Conservation (phyloP, 345 rosid genomes). For the Reutealis trisperma region DNA sequence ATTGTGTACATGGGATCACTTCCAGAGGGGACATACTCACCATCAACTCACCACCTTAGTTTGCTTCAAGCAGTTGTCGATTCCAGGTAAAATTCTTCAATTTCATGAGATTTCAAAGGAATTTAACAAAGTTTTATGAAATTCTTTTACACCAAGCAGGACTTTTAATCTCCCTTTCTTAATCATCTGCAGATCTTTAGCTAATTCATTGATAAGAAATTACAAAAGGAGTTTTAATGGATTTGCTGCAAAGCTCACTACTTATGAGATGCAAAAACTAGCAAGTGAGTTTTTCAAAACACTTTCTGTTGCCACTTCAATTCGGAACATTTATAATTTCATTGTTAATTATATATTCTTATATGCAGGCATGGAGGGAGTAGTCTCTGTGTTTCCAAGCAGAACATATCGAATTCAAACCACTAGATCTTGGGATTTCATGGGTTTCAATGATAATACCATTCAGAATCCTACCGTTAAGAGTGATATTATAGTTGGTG, state of each 20-base stretch:
- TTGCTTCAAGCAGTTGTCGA: background rate
- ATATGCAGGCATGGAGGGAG: slow-evolving; percentile 33
- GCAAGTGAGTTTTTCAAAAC: slow-evolving; percentile 30
- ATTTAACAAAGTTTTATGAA: too few relatives aligned
- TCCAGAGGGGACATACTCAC: background rate
- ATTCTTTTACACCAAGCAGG: too few relatives aligned
- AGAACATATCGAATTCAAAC: slow-evolving; percentile 38
- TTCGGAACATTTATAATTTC: too few relatives aligned
- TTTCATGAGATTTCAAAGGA: too few relatives aligned
- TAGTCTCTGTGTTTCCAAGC: slow-evolving; percentile 52
- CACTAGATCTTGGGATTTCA: slow-evolving; percentile 60
- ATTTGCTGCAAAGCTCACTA: slow-evolving; percentile 48
- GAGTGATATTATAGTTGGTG: slow-evolving; percentile 40
- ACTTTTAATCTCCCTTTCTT: too few relatives aligned
- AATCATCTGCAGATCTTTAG: slow-evolving; percentile 23
- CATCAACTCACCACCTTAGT: slow-evolving; percentile 3
- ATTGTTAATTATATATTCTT: too few relatives aligned
- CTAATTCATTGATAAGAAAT: slow-evolving; percentile 43
- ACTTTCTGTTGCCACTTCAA: background rate
- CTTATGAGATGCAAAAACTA: slow-evolving; percentile 38
- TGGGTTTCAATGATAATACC: slow-evolving; percentile 35
- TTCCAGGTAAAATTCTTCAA: background rate
- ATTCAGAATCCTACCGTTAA: slow-evolving; percentile 7
- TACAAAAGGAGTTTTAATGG: slow-evolving; percentile 59
- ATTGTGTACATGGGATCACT: slow-evolving; percentile 16